Conservation (phyloP, 2,329 filamentous ascomycete genomes). For the Penicillium sp. region DNA sequence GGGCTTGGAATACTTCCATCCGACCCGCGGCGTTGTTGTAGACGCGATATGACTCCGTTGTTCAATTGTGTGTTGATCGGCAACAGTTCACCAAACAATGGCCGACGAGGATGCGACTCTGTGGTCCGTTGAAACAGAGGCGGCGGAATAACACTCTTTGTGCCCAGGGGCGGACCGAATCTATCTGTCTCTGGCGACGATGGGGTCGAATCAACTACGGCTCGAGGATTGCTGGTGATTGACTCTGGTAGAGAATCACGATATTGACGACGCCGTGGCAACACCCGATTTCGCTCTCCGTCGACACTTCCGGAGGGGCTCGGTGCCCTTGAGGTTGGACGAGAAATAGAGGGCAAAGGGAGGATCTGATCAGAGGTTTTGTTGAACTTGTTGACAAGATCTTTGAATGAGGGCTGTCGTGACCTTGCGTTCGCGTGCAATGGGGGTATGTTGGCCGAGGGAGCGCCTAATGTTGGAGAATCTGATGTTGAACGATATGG, state of each 20-base stretch:
- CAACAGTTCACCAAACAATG: conserved; percentile 73
- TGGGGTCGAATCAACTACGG: conserved; percentile 19
- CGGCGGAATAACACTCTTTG: conserved; percentile 13
- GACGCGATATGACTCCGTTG: conserved; percentile 56
- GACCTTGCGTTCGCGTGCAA: conserved; percentile 24
- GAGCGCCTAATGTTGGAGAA: conserved; percentile 22
- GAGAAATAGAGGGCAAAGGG: conserved; percentile 39
- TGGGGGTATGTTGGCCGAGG: conserved; percentile 16
- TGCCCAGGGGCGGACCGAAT: not conserved
- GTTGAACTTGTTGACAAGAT: conserved; percentile 77
- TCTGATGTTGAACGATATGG: conserved; percentile 36
- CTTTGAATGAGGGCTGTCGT: conserved; percentile 70
- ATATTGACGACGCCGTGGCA: conserved; percentile 25
- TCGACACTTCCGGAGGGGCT: conserved; percentile 35
- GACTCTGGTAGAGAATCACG: conserved; percentile 17
- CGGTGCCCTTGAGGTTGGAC: conserved; percentile 34
- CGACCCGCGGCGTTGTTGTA: conserved; percentile 62
- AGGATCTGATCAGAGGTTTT: conserved; percentile 53
- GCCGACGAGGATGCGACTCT: conserved; percentile 47
- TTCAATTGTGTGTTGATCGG: conserved; percentile 56
- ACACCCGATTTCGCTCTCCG: conserved; percentile 29
- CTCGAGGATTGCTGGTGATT: conserved; percentile 14
- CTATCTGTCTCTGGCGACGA: conserved; percentile 8
- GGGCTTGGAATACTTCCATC: conserved; percentile 65
- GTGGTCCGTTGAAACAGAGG: conserved; percentile 22